Evolutionary conservation across 495 filamentous ascomycete species (phyloP).

Genomic region (Geoglossum glabrum): DNA sequence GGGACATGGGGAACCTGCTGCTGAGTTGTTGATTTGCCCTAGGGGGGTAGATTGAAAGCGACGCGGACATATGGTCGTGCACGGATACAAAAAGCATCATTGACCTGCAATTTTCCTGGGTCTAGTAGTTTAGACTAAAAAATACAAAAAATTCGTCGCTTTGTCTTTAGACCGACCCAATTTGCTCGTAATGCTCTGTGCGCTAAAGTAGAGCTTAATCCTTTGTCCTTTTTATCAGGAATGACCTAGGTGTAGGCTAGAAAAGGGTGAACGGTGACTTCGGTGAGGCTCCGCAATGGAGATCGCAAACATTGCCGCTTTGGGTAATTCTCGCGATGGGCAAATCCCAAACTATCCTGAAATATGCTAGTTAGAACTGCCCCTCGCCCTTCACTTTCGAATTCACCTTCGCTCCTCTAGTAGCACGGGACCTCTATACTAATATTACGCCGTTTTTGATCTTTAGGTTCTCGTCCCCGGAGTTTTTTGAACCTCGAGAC

Average conservation of each 20-base stretch:
- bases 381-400: no score
- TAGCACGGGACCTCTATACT: not conserved
- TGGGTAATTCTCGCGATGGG: not conserved
- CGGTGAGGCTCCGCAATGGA: not conserved
- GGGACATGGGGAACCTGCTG: not conserved
- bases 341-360: not conserved
- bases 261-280: not conserved
- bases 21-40: not conserved
- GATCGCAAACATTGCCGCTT: not conserved
- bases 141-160: not conserved
- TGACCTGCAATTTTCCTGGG: not conserved
- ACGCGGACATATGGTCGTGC: not conserved
- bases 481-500: not conserved
- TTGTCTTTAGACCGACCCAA: not conserved
- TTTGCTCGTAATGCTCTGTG: not conserved
- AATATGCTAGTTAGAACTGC: not conserved
- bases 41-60: not conserved
- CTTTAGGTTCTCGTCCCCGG: not conserved
- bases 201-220: no score
- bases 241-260: not conserved
- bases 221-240: no score
- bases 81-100: not conserved
- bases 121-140: slow-evolving; percentile 1
- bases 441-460: not conserved
- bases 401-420: not conserved